Evolutionary conservation across 2,329 filamentous ascomycete species (phyloP), one percentile per base, ranked within the genome.

Genomic region (Coniochaeta sp.): DNA sequence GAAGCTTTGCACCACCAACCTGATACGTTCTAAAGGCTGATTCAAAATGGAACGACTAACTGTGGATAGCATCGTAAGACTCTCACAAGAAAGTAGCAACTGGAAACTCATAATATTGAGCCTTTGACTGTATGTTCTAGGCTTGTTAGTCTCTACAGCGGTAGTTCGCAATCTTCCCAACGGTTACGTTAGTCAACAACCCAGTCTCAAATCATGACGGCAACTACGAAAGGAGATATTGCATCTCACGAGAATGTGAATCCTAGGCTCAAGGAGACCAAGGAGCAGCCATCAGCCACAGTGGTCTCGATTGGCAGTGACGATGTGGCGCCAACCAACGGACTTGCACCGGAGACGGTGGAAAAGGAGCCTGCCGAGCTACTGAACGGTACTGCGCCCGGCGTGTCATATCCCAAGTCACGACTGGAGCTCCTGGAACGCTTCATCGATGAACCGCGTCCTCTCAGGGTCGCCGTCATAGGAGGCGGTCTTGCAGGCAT

Each of bases 401-500:
- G 22, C n/a, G 34, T 32, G 22, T 28, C 34, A 30, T 66, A 66
- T 19, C 63, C 63, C 9, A 60, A 61, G 47, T 62, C 65, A n/a
- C 62, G 60, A 1, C 61, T 72, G 44, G 63, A 66, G 2, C 62
- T 77, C 1, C 66, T 73, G 9, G 68, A 77, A 36, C 73, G 75
- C 5, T 72, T 72, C 52, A 75, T 82, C 36, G 81, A 83, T 59
- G 71, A 81, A 62, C 75, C 79, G 1, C 72, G 78, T 32, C 69
- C 74, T 6, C 70, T 82, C 40, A 75, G 78, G 56, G 85, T 88
- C 1, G 83, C 80, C 0, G 79, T 89, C 0, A 81, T 89, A 34
- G 87, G 87, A 1, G 86, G 85, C 9, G 87, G 87, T 0, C 71
- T 89, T 0, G 72, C 84, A 0, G 87, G 87, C 3, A 79, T 89